Base-by-base conservation (phyloP, 1,284 basidiomycete genomes). In the Ceratobasidium sp. region DNA sequence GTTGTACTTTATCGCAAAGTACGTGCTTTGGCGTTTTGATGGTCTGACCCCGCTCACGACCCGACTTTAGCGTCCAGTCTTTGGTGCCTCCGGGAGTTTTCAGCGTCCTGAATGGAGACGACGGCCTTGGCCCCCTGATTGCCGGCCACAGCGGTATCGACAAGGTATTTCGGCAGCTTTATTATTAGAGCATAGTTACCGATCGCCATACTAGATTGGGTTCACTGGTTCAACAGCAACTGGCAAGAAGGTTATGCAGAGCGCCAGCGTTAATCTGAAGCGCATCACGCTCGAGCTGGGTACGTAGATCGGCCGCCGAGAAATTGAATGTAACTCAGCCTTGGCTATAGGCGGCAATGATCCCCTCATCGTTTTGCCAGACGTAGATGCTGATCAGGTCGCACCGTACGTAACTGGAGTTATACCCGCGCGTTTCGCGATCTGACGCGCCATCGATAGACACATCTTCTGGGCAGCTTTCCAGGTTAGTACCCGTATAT, bases 401-500 rank as follows among this genome's bases (percentile, higher is more conserved):
- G 68, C 54, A 31, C 68, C 68, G 68, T 71, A 71, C 22, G 68
- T 49, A 58, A 11, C 46, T 31, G 11, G 29, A 7, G 16, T 22
- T 16, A n/a, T 22, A 11, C 19, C 16, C 22, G 14, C 7, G 39
- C n/a, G 8, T 41, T 19, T 6, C 11, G 14, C 13, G 14, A 22
- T 31, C 24, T 48, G 54, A 43, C 39, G 11, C 46, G 37, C 19
- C 9, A 31, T 29, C n/a, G 54, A 8, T 49, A 71, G 68, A 29
- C 68, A 71, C 41, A 71, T 71, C 22, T 71, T 71, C 49, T 71
- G 68, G 68, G 34, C 69, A 22, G 56, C 69, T 49, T 72, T 72
- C 56, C 58, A 61, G 69, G 69, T 62, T 24, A 37, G 58, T 51
- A 16, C 46, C 59, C 27, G 1, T 6, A n/a, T 22, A 6, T 37